Evolutionary conservation across 192 early-diverging fungal genomes (phyloP).

Genomic region (Coemansia sp.): DNA sequence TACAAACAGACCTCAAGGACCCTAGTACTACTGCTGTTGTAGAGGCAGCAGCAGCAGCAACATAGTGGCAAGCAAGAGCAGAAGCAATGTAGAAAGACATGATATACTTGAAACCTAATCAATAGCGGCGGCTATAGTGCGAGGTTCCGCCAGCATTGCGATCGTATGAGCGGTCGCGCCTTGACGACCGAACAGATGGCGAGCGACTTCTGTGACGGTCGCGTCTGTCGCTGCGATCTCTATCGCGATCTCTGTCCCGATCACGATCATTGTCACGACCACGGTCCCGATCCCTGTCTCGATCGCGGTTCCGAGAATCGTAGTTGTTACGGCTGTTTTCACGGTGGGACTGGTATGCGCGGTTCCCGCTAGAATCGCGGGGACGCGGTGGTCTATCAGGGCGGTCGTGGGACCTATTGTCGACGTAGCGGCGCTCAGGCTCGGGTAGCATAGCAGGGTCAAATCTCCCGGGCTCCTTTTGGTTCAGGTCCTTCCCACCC

Average conservation of each 20-base stretch:
- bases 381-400: conserved; percentile 8
- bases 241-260: conserved; percentile 21
- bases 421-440: conserved; percentile 12
- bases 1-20: background rate
- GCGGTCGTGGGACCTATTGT: conserved; percentile 10
- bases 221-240: conserved; percentile 10
- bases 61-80: conserved; percentile 10
- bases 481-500: conserved; percentile 40
- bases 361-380: conserved; percentile 22
- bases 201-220: conserved; percentile 39
- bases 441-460: conserved; percentile 20
- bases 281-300: conserved; percentile 7
- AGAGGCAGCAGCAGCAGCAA: background rate
- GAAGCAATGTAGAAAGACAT: background rate
- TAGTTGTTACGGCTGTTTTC: conserved; percentile 5
- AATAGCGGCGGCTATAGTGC: conserved; percentile 30
- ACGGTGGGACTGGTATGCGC: conserved; percentile 11
- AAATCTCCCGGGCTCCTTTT: conserved; percentile 38
- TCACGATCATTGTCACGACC: background rate
- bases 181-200: conserved; percentile 28
- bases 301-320: conserved; percentile 18
- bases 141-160: conserved; percentile 22
- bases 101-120: conserved; percentile 7
- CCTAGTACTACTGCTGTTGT: background rate
- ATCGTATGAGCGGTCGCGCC: conserved; percentile 49